phyloP scores from a whole-genome alignment of 1,139 yeast species.

The Pichia sp. region DNA sequence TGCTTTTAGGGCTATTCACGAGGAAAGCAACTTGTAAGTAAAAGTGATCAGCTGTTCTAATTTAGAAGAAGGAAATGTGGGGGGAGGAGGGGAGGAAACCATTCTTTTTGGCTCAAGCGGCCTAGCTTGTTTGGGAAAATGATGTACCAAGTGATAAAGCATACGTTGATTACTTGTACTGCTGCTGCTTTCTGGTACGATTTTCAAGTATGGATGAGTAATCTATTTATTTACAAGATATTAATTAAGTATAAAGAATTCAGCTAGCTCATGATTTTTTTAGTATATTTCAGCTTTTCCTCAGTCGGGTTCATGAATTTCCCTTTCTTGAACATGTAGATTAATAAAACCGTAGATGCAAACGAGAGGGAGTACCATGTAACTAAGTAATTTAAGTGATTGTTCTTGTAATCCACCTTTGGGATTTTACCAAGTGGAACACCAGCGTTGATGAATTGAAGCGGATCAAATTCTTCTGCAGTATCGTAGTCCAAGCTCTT shows the following conservation, averaged over 20 bases:
- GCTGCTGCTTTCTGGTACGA: too few species aligned
- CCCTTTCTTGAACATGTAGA: conserved; percentile 51
- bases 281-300: conserved; percentile 45
- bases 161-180: too few species aligned
- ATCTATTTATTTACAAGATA: background rate
- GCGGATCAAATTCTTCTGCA: conserved; percentile 36
- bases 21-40: background rate
- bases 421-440: conserved; percentile 87
- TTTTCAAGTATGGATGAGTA: too few species aligned
- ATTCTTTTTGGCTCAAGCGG: too few species aligned
- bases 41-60: background rate
- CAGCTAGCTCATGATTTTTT: conserved; percentile 27
- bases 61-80: background rate
- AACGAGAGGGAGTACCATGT: conserved; percentile 92
- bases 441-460: conserved; percentile 65
- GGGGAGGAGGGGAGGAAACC: background rate
- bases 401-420: conserved; percentile 74
- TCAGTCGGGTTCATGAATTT: conserved; percentile 39
- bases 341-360: conserved; percentile 62
- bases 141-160: too few species aligned
- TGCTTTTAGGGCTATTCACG: background rate
- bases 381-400: conserved; percentile 84
- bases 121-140: too few species aligned
- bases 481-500: conserved; percentile 19
- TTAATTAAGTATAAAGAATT: background rate